Percentiles rank a stretch among this genome's conserved stretches.
phyloP scores from a whole-genome alignment of 1,284 basidiomycete species.

The Filobasidium uniguttulatum region DNA sequence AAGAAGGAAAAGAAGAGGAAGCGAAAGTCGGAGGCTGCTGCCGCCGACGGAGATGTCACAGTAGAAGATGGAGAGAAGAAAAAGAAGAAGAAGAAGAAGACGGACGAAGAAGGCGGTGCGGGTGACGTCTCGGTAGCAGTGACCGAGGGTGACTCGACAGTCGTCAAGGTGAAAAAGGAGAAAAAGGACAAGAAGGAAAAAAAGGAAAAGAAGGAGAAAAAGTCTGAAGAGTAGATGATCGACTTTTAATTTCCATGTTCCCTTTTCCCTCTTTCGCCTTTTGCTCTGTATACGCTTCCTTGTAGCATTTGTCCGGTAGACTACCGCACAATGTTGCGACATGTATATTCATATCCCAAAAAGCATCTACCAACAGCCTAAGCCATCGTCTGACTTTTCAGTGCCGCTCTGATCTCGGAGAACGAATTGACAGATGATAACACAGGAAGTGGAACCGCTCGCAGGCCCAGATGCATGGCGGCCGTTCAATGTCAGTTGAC shows the following conservation, averaged over 20 bases:
- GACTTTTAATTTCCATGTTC: neutral
- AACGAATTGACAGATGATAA: no score
- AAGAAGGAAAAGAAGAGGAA: conserved; percentile 41
- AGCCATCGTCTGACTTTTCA: no score
- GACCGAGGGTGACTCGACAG: conserved; percentile 48
- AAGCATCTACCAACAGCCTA: no score
- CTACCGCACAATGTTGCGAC: no score
- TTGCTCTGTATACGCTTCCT: neutral
- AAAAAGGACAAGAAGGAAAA: conserved; percentile 46
- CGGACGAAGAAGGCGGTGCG: conserved; percentile 43
- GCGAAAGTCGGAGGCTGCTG: conserved; percentile 36
- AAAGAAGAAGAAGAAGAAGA: conserved; percentile 42
- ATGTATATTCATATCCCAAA: no score
- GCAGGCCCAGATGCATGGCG: no score
- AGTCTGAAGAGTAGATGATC: conserved; percentile 12
- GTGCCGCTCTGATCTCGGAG: no score
- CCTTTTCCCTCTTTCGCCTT: neutral
- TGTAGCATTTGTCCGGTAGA: neutral
- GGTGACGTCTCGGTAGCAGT: conserved; percentile 34
- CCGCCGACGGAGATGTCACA: conserved; percentile 37
- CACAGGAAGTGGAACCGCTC: no score
- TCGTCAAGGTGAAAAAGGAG: conserved; percentile 34
- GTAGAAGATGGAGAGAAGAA: conserved; percentile 41
- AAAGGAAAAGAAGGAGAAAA: conserved; percentile 31
- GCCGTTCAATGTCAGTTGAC: no score